Base-by-base conservation (phyloP, 169 alveolate genomes). In the Plasmodium relictum region DNA sequence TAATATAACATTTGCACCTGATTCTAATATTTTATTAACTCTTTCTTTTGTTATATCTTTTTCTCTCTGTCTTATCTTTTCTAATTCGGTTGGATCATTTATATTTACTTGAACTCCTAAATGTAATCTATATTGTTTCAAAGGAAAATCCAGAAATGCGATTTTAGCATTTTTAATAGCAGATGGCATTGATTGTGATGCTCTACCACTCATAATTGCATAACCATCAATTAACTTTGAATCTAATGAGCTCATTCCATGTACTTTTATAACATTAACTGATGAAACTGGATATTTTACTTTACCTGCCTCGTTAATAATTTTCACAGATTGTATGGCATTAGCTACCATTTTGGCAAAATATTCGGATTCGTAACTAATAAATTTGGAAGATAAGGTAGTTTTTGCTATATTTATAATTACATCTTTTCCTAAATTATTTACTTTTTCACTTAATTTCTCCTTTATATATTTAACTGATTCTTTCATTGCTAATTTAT, bases 1-100 rank as follows among this genome's bases (percentile, higher is more conserved):
- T 65, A 99, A 89, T 54, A 99, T 96, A n/a, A 98, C 99, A 95
- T 98, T 99, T 22, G 99, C 99, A 18, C 99, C 99, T 45, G 99
- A 95, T 31, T 93, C 98, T 74, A 98, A 94, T 42, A 98, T 96
- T 94, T 97, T 97, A 88, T 98, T 92, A 42, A 98, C 96, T 91
- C 99, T 95, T 88, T 96, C 99, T 94, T 97, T 97, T 20, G 99
- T 97, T 58, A 99, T 97, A 92, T 99, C 99, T 96, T 98, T 97
- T 94, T 99, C 99, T 73, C 97, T 94, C 72, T 90, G 95, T 52
- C 92, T 69, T 7, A 74, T 59, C 78, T 97, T 97, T 93, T 98
- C 99, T 66, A 98, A 95, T 71, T 98, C 99, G 7, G 95, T 97
- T 1, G 99, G 99, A 93, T 98, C 99, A 65, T 96, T 97, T 26